Evolutionary conservation across 495 filamentous ascomycete species (phyloP), one percentile per base, ranked within the genome.

Genomic region (Ramalina peruviana): DNA sequence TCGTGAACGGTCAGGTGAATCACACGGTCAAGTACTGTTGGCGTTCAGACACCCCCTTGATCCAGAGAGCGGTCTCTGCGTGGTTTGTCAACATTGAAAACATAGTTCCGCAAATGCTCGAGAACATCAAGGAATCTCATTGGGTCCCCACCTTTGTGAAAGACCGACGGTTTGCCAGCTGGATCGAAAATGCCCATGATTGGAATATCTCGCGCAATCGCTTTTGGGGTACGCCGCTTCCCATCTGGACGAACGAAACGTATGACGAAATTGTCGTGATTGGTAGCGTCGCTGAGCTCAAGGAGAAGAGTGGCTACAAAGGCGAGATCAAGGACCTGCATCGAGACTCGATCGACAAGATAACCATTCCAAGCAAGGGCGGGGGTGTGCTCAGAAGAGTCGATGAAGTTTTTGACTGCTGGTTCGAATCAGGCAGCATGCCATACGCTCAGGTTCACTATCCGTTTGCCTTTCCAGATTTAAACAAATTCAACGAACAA

Each of bases 1-100:
- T 98, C 33, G 86, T 93, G 30, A 87, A 95, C 49, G 83, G 85
- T 36, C 88, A 94, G 65, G 76, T 94, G 48, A 93, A 78, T 64
- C 92, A 98, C 70, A 89, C 85, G 53, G 94, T 96, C 62, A 89
- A 89, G 20, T 90, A 88, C 73, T 98, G 92, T 67, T 90, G 87
- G 76, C 81, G 92, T 25, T 95, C 88, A 17, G 92, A 98, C 59
- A 96, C 86, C 3, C 92, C 90, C 7, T 73, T 97, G 54, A 96
- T 98, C 62, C 92, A 96, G 65, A 80, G 85, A 49, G 88, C 92
- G 20, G 89, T 98, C 19, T 87, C 92, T 16, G 80, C 89, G 3
- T 98, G 92, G 92, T 97, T 98, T 58, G 81, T 98, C 56, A 86
- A 87, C 64, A 81, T 97, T 44, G 74, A 81, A 17, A 73, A 78